Evolutionary conservation across 805 yeast species (phyloP).

Genomic region (Wickerhamomyces chambardii): DNA sequence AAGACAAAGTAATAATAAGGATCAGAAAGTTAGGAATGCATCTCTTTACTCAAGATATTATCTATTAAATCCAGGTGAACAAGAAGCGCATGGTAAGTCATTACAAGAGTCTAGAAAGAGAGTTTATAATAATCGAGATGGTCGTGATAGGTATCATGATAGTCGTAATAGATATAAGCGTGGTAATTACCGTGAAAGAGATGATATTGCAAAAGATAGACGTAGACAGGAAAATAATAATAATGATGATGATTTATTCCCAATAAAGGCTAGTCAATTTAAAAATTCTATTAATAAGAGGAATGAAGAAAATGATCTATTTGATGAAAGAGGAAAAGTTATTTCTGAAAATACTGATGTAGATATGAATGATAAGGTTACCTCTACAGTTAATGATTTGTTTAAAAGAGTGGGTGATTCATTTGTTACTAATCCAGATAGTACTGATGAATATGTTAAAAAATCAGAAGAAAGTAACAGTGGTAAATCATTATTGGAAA

Average conservation of each 20-base stretch:
- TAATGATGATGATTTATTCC: too few species aligned
- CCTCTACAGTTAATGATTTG: not conserved
- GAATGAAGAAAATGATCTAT: too few species aligned
- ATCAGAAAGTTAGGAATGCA: slow-evolving; percentile 18
- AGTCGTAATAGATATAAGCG: not conserved
- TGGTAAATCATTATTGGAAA: not conserved
- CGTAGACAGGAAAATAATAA: not conserved
- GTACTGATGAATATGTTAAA: too few species aligned
- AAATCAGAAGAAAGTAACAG: too few species aligned
- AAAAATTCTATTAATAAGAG: too few species aligned
- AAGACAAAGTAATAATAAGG: slow-evolving; percentile 12
- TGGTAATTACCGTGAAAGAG: not conserved
- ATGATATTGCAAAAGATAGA: not conserved
- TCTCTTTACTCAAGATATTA: slow-evolving; percentile 17
- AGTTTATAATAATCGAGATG: too few species aligned
- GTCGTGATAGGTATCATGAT: slow-evolving; percentile 5
- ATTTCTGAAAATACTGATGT: not conserved
- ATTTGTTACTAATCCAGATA: too few species aligned
- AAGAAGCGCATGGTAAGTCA: slow-evolving; percentile 3
- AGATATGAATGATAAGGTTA: not conserved
- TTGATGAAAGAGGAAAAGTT: too few species aligned
- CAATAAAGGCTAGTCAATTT: too few species aligned
- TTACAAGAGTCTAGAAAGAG: too few species aligned
- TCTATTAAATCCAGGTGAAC: slow-evolving; percentile 13
- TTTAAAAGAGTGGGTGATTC: too few species aligned